Conservation (phyloP, 305 asterid genomes). For the Fraxinus albicans region DNA sequence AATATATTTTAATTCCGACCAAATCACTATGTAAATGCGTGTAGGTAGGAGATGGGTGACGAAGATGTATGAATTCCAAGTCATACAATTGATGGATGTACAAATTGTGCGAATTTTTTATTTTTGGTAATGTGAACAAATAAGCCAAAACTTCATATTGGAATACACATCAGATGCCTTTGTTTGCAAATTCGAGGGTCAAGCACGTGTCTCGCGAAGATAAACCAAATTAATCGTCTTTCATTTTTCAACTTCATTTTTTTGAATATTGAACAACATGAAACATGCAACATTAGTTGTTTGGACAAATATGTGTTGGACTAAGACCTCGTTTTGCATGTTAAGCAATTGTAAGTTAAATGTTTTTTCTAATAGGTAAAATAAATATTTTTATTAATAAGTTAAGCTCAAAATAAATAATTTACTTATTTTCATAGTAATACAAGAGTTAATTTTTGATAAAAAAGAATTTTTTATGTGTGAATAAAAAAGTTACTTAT, state of each 20-base stretch:
- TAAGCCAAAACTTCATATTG: neutral
- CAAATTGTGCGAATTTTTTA: neutral
- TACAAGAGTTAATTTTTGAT: neutral
- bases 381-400: too few species aligned
- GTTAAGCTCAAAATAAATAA: neutral
- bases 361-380: neutral
- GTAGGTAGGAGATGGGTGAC: neutral
- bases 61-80: neutral
- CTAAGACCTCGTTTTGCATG: too few species aligned
- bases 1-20: too few species aligned
- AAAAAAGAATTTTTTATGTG: neutral
- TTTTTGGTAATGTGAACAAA: neutral
- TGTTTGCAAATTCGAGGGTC: neutral
- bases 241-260: neutral
- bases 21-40: too few species aligned
- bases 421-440: neutral
- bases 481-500: neutral
- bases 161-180: neutral
- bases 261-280: neutral
- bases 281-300: neutral
- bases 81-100: neutral
- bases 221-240: neutral
- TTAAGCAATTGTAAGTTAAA: neutral
- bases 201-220: neutral
- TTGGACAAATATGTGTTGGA: too few species aligned